phyloP scores from a whole-genome alignment of 164 flowering plant genomes.

The Nymphaea colorata region DNA sequence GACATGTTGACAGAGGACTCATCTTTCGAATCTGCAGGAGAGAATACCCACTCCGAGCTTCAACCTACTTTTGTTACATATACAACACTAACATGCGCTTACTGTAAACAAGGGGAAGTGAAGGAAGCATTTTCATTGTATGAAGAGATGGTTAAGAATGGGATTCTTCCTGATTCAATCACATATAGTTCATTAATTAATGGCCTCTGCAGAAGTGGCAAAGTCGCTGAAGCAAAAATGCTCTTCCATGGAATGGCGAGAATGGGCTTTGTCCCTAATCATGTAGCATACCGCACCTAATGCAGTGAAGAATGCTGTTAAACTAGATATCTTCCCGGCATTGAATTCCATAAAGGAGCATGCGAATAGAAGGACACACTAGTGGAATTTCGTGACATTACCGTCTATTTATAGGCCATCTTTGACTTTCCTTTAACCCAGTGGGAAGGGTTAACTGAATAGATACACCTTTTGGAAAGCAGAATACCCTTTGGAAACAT shows the following conservation, averaged over 20 bases:
- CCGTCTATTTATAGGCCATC: too few species aligned
- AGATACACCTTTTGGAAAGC: too few species aligned
- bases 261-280: conserved; percentile 59
- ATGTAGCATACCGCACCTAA: conserved; percentile 30
- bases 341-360: too few species aligned
- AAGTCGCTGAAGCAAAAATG: conserved; percentile 36
- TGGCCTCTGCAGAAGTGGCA: conserved; percentile 59
- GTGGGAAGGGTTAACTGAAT: too few species aligned
- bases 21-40: neutral
- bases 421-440: too few species aligned
- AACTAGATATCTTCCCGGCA: too few species aligned
- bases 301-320: too few species aligned
- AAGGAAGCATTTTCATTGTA: conserved; percentile 55
- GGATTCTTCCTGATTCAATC: conserved; percentile 65
- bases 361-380: too few species aligned
- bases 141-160: conserved; percentile 53
- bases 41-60: conserved; percentile 8
- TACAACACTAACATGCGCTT: conserved; percentile 51
- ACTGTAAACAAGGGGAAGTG: conserved; percentile 25
- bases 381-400: too few species aligned
- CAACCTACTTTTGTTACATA: conserved; percentile 46
- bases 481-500: too few species aligned
- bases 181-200: conserved; percentile 47
- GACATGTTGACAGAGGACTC: conserved; percentile 1
- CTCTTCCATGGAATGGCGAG: conserved; percentile 58